A percentile compares a stretch with the other conserved stretches of the same genome.
Conservation (phyloP, 257 asterid genomes). For the Scutellaria minor region DNA sequence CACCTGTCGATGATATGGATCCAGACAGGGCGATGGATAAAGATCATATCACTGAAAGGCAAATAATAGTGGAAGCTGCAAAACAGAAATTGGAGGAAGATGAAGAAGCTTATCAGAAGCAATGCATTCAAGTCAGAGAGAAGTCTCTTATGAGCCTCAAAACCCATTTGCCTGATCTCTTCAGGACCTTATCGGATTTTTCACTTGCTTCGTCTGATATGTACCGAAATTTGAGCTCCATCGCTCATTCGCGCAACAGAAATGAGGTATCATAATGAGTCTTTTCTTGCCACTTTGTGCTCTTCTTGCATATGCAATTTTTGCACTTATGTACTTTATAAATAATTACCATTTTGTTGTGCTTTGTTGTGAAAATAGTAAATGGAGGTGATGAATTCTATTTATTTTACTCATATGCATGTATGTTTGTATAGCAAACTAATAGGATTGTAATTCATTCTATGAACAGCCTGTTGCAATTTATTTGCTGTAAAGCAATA, state of each 20-base stretch:
- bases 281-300: slow-evolving; percentile 14
- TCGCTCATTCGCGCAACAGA: slow-evolving; percentile 45
- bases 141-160: slow-evolving; percentile 75
- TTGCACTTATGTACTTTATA: slow-evolving; percentile 26
- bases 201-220: slow-evolving; percentile 86
- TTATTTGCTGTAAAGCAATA: slow-evolving; percentile 24
- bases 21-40: slow-evolving; percentile 52
- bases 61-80: slow-evolving; percentile 56
- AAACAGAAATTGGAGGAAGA: slow-evolving; percentile 68
- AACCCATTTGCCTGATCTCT: slow-evolving; percentile 79
- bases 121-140: slow-evolving; percentile 78
- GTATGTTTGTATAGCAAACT: slow-evolving; percentile 29
- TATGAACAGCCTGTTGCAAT: slow-evolving; percentile 16
- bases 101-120: slow-evolving; percentile 67
- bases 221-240: slow-evolving; percentile 67
- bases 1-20: slow-evolving; percentile 71
- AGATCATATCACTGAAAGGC: slow-evolving; percentile 53
- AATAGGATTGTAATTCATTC: slow-evolving; percentile 31
- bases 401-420: slow-evolving; percentile 31
- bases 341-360: slow-evolving; percentile 34
- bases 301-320: slow-evolving; percentile 3
- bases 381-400: slow-evolving; percentile 11
- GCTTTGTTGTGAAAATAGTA: slow-evolving; percentile 44
- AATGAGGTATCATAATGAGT: slow-evolving; percentile 32
- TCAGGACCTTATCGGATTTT: slow-evolving; percentile 64